Conservation (phyloP, 108 stramenopile genomes). For the Conticribra weissflogii region DNA sequence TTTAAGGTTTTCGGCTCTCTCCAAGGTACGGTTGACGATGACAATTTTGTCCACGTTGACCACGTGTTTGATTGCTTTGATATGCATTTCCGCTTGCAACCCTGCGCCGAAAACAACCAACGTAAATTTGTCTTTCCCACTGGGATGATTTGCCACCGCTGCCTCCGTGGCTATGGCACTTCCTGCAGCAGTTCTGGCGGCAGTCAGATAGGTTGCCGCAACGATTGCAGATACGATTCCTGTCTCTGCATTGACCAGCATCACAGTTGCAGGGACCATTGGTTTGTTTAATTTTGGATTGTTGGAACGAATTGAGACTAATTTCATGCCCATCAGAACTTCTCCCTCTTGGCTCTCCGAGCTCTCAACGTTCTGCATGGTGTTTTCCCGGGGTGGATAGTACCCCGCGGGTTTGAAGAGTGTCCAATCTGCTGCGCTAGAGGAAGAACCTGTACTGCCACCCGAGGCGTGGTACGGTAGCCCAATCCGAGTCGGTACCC, state of each 20-base stretch:
- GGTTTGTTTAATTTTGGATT: constrained; percentile 69
- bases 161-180: constrained; percentile 69
- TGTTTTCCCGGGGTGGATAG: constrained; percentile 31
- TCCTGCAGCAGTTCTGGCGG: constrained; percentile 80
- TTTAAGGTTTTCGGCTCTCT: constrained; percentile 57
- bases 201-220: constrained; percentile 81
- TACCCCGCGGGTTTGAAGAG: constrained; percentile 85
- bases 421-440: constrained; percentile 70
- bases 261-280: constrained; percentile 72
- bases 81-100: constrained; percentile 77
- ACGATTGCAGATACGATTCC: constrained; percentile 73
- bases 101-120: constrained; percentile 84
- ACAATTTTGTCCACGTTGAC: constrained; percentile 56
- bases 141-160: constrained; percentile 30
- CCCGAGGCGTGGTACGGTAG: constrained; percentile 48
- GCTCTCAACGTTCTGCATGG: too few species aligned
- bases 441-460: background rate
- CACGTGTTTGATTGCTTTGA: constrained; percentile 59
- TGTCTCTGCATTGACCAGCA: constrained; percentile 65
- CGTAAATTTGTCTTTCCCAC: constrained; percentile 24
- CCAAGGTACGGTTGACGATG: constrained; percentile 71
- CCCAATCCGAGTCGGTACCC: constrained; percentile 65
- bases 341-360: constrained; percentile 2
- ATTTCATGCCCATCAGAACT: constrained; percentile 71
- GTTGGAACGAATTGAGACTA: constrained; percentile 62